These are phyloP conservation scores for Prunella vulgaris DNA, from an alignment of 257 asterid species.

Conservation along the genomic window DNA sequence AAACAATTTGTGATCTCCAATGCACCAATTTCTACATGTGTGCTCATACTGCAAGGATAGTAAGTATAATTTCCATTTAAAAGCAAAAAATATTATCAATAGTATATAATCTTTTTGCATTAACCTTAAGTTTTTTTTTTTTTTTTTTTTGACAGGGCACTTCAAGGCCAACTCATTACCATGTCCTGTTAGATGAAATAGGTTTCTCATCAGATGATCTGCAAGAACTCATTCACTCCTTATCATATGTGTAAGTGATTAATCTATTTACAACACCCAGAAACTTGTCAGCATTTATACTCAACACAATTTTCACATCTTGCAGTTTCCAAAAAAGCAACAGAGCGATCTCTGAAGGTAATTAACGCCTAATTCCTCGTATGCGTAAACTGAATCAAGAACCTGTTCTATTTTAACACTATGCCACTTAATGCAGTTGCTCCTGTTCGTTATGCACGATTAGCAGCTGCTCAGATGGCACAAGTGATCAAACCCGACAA, in stretches of 20 bases:
- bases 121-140: neutral
- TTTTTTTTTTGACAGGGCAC: constrained; percentile 33
- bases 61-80: constrained; percentile 4
- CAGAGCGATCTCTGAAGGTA: constrained; percentile 48
- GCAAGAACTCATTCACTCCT: constrained; percentile 40
- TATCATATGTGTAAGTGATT: constrained; percentile 39
- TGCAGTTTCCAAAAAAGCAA: constrained; percentile 50
- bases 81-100: neutral
- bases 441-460: constrained; percentile 43
- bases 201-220: constrained; percentile 45
- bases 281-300: neutral
- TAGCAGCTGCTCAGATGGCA: constrained; percentile 39
- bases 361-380: neutral
- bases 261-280: neutral
- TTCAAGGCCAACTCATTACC: constrained; percentile 44
- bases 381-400: neutral
- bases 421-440: constrained; percentile 33
- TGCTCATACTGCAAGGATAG: constrained; percentile 33
- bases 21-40: constrained; percentile 30
- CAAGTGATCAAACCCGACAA: constrained; percentile 25
- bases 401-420: neutral
- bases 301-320: neutral
- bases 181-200: constrained; percentile 41
- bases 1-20: constrained; percentile 28
- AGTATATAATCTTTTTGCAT: neutral